These are phyloP conservation scores for Somion occarium DNA, from an alignment of 1,284 basidiomycete genomes.

Conservation along the genomic window DNA sequence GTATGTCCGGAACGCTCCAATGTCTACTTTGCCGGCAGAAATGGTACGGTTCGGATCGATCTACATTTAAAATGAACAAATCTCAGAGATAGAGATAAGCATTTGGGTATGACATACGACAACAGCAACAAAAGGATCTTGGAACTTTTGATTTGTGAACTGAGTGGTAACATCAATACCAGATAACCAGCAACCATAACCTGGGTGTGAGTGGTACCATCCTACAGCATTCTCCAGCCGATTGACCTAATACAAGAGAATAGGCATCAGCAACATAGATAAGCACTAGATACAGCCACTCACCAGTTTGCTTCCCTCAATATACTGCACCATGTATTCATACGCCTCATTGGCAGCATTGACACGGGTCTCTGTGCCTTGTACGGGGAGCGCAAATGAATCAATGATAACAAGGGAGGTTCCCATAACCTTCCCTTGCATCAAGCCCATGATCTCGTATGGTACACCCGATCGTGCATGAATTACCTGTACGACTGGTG, in stretches of 20 bases:
- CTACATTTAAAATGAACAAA: constrained; percentile 33
- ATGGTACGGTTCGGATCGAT: constrained; percentile 98
- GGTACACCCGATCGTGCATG: constrained; percentile 96
- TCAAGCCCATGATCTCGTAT: constrained; percentile 99
- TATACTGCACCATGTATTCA: constrained; percentile 98
- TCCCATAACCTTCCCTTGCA: constrained; percentile 95
- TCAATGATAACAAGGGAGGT: constrained; percentile 90
- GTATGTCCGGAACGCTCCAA: constrained; percentile 96
- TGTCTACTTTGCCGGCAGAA: constrained; percentile 96
- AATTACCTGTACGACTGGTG: constrained; percentile 65
- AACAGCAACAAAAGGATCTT: constrained; percentile 96
- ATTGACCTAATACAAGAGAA: constrained; percentile 51
- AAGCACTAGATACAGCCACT: constrained; percentile 13
- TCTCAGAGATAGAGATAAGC: background rate
- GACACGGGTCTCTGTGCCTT: constrained; percentile 98
- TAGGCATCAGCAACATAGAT: background rate
- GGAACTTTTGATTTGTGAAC: constrained; percentile 89
- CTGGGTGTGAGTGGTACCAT: constrained; percentile 99
- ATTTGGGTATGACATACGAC: constrained; percentile 57
- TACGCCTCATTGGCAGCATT: constrained; percentile 96
- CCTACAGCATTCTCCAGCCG: constrained; percentile 88
- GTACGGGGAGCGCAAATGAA: constrained; percentile 94
- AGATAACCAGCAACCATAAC: constrained; percentile 96
- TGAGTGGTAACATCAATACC: constrained; percentile 97
- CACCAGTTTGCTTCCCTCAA: constrained; percentile 75